phyloP scores from a whole-genome alignment of 2,329 filamentous ascomycete species.

The Neurospora sp. region DNA sequence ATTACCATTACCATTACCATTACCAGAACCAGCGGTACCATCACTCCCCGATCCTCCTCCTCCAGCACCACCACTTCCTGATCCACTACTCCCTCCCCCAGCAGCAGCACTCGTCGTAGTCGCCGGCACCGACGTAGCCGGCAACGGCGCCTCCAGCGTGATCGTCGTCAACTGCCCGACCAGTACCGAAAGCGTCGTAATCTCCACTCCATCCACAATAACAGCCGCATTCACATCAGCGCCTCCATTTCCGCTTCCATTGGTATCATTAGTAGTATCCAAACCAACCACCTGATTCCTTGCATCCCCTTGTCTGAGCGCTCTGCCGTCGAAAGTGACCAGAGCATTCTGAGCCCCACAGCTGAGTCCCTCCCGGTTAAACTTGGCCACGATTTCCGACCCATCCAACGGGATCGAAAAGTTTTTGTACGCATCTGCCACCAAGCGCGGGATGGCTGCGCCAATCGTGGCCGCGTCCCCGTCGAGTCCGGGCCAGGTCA shows the following conservation, averaged over 20 bases:
- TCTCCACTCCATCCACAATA: slow-evolving; percentile 15
- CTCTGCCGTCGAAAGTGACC: slow-evolving; percentile 65
- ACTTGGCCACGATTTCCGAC: slow-evolving; percentile 60
- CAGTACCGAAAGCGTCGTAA: slow-evolving; percentile 24
- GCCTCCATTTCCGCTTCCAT: neutral
- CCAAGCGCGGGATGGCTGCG: slow-evolving; percentile 63
- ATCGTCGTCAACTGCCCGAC: slow-evolving; percentile 23
- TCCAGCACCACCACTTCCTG: neutral
- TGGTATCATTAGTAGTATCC: neutral
- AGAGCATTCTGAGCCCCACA: slow-evolving; percentile 82
- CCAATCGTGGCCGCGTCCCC: slow-evolving; percentile 69
- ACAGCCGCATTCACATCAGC: slow-evolving; percentile 9
- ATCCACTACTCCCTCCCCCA: neutral
- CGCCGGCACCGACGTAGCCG: slow-evolving; percentile 8
- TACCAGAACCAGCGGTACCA: neutral
- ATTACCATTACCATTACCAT: neutral
- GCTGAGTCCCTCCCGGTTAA: slow-evolving; percentile 65
- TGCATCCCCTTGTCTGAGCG: slow-evolving; percentile 24
- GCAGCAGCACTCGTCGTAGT: slow-evolving; percentile 5
- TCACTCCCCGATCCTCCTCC: slow-evolving; percentile 9
- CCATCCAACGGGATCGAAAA: slow-evolving; percentile 70
- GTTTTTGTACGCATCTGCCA: slow-evolving; percentile 53
- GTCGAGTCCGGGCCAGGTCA: slow-evolving; percentile 26
- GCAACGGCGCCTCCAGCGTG: slow-evolving; percentile 23
- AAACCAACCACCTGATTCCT: neutral